A percentile compares a stretch with the other conserved stretches of the same genome.
Evolutionary conservation across 768 basidiomycete genomes (phyloP).

Genomic region (Macrolepiota dolichaula): DNA sequence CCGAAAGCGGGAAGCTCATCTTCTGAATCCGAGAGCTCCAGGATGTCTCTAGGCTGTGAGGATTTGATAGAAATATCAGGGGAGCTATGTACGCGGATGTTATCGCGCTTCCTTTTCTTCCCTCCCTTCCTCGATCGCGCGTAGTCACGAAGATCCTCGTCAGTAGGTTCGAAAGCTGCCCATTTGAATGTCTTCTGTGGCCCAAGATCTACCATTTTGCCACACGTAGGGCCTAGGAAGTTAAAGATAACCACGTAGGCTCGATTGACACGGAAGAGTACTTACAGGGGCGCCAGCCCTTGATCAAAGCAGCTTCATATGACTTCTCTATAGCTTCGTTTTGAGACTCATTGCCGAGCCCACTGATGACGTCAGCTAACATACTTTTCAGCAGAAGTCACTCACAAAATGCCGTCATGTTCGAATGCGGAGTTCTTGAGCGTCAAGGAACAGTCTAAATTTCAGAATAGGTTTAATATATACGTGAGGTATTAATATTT

Average conservation of each 20-base stretch:
- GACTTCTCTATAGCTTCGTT: constrained; percentile 52
- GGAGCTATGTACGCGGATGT: constrained; percentile 21
- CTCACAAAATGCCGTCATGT: constrained; percentile 62
- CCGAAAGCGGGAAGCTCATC: constrained; percentile 52
- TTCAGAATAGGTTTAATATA: background rate
- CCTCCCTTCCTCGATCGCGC: constrained; percentile 30
- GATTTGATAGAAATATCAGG: constrained; percentile 23
- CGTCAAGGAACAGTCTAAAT: constrained; percentile 52
- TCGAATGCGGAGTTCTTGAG: constrained; percentile 47
- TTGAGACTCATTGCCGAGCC: constrained; percentile 51
- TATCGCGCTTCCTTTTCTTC: constrained; percentile 20
- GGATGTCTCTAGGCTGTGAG: constrained; percentile 19
- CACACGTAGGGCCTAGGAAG: constrained; percentile 60
- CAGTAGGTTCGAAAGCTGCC: constrained; percentile 65
- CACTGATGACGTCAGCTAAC: constrained; percentile 29
- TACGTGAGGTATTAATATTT: background rate
- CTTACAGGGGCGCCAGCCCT: constrained; percentile 59
- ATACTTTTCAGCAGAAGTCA: background rate
- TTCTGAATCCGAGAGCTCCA: constrained; percentile 38
- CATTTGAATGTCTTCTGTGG: constrained; percentile 54
- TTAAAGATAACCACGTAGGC: background rate
- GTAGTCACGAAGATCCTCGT: constrained; percentile 48
- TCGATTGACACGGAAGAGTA: background rate
- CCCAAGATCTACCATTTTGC: constrained; percentile 56
- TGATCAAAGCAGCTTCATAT: constrained; percentile 53